phyloP scores from a whole-genome alignment of 2,329 filamentous ascomycete species.

The Fonsecaea nubica region DNA sequence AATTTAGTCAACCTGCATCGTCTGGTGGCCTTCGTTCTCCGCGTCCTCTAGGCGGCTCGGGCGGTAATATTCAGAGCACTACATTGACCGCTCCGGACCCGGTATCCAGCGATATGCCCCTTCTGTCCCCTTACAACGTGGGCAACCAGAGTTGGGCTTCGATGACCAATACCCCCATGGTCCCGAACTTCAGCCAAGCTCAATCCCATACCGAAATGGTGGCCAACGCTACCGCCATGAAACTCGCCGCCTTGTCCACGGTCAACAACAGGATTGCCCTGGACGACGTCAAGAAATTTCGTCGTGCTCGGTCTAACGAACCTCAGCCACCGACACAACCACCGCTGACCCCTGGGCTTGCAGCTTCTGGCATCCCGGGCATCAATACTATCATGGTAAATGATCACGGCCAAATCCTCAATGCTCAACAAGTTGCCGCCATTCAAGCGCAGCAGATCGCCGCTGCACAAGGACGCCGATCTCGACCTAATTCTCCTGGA shows the following conservation, averaged over 20 bases:
- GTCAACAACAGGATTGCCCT: constrained; percentile 98
- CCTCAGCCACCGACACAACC: constrained; percentile 63
- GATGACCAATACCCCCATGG: constrained; percentile 97
- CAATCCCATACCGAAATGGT: constrained; percentile 92
- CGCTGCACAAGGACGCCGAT: constrained; percentile 70
- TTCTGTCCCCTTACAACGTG: constrained; percentile 80
- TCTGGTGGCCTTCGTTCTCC: constrained; percentile 78
- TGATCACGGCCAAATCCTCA: constrained; percentile 86
- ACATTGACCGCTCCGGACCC: constrained; percentile 77
- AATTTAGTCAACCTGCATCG: constrained; percentile 84
- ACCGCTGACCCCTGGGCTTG: constrained; percentile 71
- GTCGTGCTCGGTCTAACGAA: constrained; percentile 85
- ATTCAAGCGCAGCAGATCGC: constrained; percentile 72
- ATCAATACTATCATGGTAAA: constrained; percentile 93
- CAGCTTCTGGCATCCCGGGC: constrained; percentile 67
- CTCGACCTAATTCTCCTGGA: constrained; percentile 87
- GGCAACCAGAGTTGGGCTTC: constrained; percentile 96
- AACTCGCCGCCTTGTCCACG: constrained; percentile 92
- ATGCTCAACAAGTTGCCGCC: constrained; percentile 81
- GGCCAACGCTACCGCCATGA: constrained; percentile 98
- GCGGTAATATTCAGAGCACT: constrained; percentile 79
- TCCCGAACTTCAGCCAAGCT: constrained; percentile 75
- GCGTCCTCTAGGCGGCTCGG: constrained; percentile 67
- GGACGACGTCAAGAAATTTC: constrained; percentile 96
- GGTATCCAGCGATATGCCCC: constrained; percentile 72